Evolutionary conservation across 2,329 filamentous ascomycete species (phyloP), one percentile per base, ranked within the genome.

Genomic region (Chaetomiaceae sp.): DNA sequence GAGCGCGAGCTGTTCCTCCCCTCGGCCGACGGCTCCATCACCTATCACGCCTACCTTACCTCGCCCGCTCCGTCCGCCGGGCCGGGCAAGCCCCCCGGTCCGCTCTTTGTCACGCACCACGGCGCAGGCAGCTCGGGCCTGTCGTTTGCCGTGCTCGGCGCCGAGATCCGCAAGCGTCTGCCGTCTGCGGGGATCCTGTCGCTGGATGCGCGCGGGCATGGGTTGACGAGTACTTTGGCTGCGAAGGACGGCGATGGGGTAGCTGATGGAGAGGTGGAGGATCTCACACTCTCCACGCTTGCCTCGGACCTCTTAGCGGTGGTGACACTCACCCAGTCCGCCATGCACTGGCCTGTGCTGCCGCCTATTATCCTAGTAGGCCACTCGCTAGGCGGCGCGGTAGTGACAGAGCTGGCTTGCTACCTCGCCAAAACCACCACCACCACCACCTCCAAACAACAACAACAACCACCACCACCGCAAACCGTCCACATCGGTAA

Each of bases 51-150:
- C 53, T 97, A 97, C 69, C 77, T 97, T 39, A 96, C 84, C 19
- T 90, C 91, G 1, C 91, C 92, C 8, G 79, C 53, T 1, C 58
- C 58, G 9, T 19, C 53, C 14, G 14, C 57, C 2, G 43, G 27
- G 3, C 44, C 46, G 6, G 42, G 39, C 17, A 59, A 50, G 84
- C 79, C 34, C 79, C 80, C 57, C 4, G 89, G 87, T 0, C 91
- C 92, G 0, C 76, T 99, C 5, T 91, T 99, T 69, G 87, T 97
- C 55, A 89, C 88, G 72, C 94, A 99, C 67, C 94, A 99, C 71
- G 94, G 94, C 36, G 94, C 89, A 37, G 94, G 94, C 15, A 95
- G 91, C 4, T 96, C 91, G 0, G 95, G 88, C 6, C 80, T 97
- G 54, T 95, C 91, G 2, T 99, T 97, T 71, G 91, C 91, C 5